phyloP scores from a whole-genome alignment of 768 basidiomycete species.

The Scleroderma citrinum region DNA sequence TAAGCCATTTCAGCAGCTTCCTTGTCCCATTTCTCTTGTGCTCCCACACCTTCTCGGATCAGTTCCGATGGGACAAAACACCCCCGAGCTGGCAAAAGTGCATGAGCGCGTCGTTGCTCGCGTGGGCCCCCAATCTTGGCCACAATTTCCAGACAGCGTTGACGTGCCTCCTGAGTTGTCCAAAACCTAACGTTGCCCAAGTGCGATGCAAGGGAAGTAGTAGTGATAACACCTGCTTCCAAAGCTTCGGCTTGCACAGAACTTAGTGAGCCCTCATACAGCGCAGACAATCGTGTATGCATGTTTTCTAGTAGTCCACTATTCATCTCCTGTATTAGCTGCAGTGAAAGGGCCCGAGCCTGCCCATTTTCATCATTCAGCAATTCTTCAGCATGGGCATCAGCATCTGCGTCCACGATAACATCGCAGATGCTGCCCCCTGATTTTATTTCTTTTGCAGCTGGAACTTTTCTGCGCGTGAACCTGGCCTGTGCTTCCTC shows the following conservation, averaged over 20 bases:
- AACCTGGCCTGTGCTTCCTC: constrained; percentile 63
- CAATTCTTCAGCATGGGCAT: constrained; percentile 19
- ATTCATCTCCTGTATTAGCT: constrained; percentile 71
- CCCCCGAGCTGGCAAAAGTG: constrained; percentile 41
- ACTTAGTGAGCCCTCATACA: neutral
- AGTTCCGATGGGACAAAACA: neutral
- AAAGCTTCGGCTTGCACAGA: neutral
- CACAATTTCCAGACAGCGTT: constrained; percentile 70
- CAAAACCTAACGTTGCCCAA: constrained; percentile 53
- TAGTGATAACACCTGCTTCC: no score
- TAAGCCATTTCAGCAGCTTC: constrained; percentile 35
- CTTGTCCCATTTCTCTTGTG: neutral
- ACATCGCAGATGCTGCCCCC: neutral
- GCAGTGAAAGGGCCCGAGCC: constrained; percentile 60
- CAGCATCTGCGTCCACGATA: constrained; percentile 2
- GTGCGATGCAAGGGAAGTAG: neutral
- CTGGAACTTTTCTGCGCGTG: constrained; percentile 49
- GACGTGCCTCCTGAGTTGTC: constrained; percentile 73
- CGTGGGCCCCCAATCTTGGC: constrained; percentile 69
- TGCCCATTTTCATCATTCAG: constrained; percentile 21
- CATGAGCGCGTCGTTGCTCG: constrained; percentile 59
- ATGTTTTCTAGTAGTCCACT: constrained; percentile 60
- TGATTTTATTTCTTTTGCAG: constrained; percentile 50
- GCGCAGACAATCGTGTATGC: constrained; percentile 36
- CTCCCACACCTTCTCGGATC: neutral